Conservation (phyloP, 2,329 filamentous ascomycete species). For the Ascocoryne sarcoides region DNA sequence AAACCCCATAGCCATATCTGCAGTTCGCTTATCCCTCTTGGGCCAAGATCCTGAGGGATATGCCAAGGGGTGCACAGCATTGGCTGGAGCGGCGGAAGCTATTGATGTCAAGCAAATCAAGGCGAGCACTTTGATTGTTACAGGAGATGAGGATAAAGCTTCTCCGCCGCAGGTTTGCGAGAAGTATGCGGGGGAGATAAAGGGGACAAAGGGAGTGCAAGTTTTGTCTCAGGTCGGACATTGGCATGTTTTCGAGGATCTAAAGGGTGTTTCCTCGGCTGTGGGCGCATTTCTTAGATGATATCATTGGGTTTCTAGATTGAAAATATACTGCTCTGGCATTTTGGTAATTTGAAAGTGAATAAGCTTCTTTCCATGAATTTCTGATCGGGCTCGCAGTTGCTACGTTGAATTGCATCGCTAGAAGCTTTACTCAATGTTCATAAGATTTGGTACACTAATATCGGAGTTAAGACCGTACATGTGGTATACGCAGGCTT, state of each 20-base stretch:
- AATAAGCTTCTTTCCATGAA: no score
- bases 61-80: conserved; percentile 43
- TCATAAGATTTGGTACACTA: no score
- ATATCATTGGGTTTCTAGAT: no score
- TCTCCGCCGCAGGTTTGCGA: conserved; percentile 31
- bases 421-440: no score
- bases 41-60: conserved; percentile 44
- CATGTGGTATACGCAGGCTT: no score
- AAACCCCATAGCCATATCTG: conserved; percentile 34
- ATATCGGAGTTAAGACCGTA: no score
- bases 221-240: conserved; percentile 37
- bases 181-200: conserved; percentile 26
- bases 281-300: conserved; percentile 20
- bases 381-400: no score
- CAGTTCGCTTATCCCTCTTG: conserved; percentile 36
- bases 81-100: conserved; percentile 32
- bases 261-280: conserved; percentile 28
- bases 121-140: conserved; percentile 33
- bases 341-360: no score
- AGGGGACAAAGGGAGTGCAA: conserved; percentile 21
- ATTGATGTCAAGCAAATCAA: conserved; percentile 30
- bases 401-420: no score
- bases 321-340: no score
- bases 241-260: conserved; percentile 43
- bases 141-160: conserved; percentile 38